Base-by-base conservation (phyloP, 2,329 filamentous ascomycete genomes). In the Pestalotiopsis sp. region DNA sequence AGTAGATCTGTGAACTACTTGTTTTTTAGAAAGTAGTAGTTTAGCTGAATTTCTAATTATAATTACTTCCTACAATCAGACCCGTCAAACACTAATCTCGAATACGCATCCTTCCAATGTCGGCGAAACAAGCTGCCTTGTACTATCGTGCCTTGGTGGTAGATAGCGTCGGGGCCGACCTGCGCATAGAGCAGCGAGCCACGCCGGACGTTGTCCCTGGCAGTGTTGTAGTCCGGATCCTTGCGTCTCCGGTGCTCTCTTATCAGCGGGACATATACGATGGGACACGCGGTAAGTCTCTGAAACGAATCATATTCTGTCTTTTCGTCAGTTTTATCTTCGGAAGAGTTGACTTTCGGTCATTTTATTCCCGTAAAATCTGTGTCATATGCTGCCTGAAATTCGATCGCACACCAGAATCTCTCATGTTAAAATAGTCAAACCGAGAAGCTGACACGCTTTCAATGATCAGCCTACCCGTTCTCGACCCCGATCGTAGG, bases 231-330 rank as follows among this genome's bases (percentile, higher is more conserved):
- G 74, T 85, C 39, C 77, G 75, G 3, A 74, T 86, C 61, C 70
- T 81, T 7, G 75, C 76, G 0, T 77, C 81, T 2, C 71, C 71
- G 2, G 74, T 84, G 2, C 68, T 84, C 13, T 79, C 81, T 9
- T 86, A 85, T 73, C 72, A 74, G 13, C 70, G 76, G 36, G 80
- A 82, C 2, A 74, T 86, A 62, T 82, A 82, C 75, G 77, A 77
- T 58, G 82, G 82, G 25, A 73, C 69, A 1, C 79, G 79, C 7
- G 31, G 31, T 36, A 36, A 36, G 27, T 31, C 1, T 31, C 6
- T 31, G 6, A 31, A 7, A 31, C 27, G 27, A 31, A 25, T 4
- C 25, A 25, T 25, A 25, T 25, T 25, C 25, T 25, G 25, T 25
- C 25, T 25, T 25, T 25, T 25, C 3, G 25, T 25, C 25, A 3